Base-by-base conservation (phyloP, 148 eudicot species). In the Polygonum maritimum region DNA sequence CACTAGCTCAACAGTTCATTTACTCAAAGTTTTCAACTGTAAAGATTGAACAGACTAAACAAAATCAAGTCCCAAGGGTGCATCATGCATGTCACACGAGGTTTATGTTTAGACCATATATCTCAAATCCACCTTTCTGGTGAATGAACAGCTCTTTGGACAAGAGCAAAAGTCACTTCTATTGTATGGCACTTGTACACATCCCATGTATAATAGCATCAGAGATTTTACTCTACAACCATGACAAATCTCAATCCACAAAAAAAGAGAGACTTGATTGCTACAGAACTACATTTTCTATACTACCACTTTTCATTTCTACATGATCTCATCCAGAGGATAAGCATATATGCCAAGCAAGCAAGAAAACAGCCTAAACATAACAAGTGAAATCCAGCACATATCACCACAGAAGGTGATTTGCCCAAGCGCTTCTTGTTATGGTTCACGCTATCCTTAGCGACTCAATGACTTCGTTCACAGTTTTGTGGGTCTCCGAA, bases 391-490 rank as follows among this genome's bases (percentile, higher is more conserved):
- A 63, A 5, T 33, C 40, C 69, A 31, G 69, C 69, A 63, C 5
- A 38, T 38, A 12, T 63, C 69, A 63, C 40, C 69, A 26, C n/a
- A 31, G 38, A 33, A 60, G 67, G 33, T 22, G 67, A 54, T n/a
- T 4, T 21, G 63, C 63, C 26, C 26, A 19, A 54, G 60, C n/a
- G 22, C 22, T 52, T 52, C 58, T 60, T 60, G 67, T 62, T 12
- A 19, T 75, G 52, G 65, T 76, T 92, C 89, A 93, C 1, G 82
- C 79, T 62, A 86, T 48, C 80, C 88, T 81, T 80, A 92, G 88
- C 22, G 98, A 93, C 82, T 91, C 96, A 0, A 93, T 91, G 55
- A 93, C 98, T 88, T 93, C 92, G n/a, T 87, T 90, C 76, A 95
- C 94, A 0, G 85, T 85, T 48, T 76, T 78, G 78, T 95, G 96